Percentiles rank a stretch among this genome's conserved stretches.
Conservation (phyloP, 1,139 yeast genomes). For the Suhomyces anneliseae region DNA sequence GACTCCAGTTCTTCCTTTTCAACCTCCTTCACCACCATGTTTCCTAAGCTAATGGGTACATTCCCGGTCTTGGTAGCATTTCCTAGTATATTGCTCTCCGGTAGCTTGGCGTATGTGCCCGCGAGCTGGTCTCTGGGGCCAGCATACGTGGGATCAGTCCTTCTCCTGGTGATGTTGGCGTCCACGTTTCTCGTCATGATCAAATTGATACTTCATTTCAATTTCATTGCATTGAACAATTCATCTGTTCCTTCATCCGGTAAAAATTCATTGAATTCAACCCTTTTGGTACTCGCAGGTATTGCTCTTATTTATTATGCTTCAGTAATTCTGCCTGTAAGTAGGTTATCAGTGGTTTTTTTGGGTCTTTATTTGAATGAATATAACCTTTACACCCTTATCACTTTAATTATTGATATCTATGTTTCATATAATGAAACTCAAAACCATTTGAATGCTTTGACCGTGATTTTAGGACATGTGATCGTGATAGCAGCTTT, state of each 20-base stretch:
- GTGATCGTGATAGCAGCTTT: conserved; percentile 18
- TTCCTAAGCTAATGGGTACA: conserved; percentile 21
- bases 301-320: conserved; percentile 15
- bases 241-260: not conserved
- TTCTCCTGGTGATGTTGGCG: conserved; percentile 18
- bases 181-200: conserved; percentile 17
- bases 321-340: conserved; percentile 21
- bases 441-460: conserved; percentile 7
- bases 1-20: not conserved
- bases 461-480: conserved; percentile 21
- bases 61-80: conserved; percentile 31
- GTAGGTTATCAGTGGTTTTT: conserved; percentile 23
- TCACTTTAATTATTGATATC: conserved; percentile 24
- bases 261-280: conserved; percentile 6
- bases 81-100: conserved; percentile 27
- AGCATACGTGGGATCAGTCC: not conserved
- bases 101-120: conserved; percentile 16
- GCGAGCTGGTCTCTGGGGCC: not conserved
- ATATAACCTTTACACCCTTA: conserved; percentile 27
- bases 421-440: conserved; percentile 15
- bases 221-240: conserved; percentile 5
- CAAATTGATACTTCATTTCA: conserved; percentile 11
- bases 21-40: not conserved
- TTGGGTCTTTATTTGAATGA: conserved; percentile 31
- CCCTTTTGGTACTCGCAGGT: conserved; percentile 15